phyloP scores from a whole-genome alignment of 1,139 yeast species.

The Yamadazyma diddensiae region DNA sequence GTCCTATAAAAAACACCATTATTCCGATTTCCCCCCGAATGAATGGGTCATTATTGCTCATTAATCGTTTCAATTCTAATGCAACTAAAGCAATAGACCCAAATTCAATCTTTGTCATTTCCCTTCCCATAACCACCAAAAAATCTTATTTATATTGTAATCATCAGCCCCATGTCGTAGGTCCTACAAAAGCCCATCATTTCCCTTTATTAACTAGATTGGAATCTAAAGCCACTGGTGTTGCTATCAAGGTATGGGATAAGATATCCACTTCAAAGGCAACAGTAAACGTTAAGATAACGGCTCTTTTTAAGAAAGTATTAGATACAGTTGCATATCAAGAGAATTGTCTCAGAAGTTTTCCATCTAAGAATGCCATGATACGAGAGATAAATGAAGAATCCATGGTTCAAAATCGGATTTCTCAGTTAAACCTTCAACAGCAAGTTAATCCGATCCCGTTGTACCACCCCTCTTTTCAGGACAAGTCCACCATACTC shows the following conservation, averaged over 20 bases:
- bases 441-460: slow-evolving; percentile 41
- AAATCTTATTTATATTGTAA: slow-evolving; percentile 59
- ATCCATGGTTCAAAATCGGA: slow-evolving; percentile 29
- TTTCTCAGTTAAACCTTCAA: slow-evolving; percentile 26
- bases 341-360: slow-evolving; percentile 49
- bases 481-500: slow-evolving; percentile 29
- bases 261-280: slow-evolving; percentile 39
- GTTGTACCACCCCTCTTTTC: slow-evolving; percentile 40
- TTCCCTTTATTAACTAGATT: slow-evolving; percentile 34
- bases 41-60: too few species aligned
- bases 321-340: slow-evolving; percentile 50
- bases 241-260: slow-evolving; percentile 46
- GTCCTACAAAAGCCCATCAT: slow-evolving; percentile 23
- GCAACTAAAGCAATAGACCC: slow-evolving; percentile 8
- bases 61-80: too few species aligned
- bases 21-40: too few species aligned
- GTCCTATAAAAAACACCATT: too few species aligned
- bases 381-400: slow-evolving; percentile 40
- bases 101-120: slow-evolving; percentile 46
- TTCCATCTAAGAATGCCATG: slow-evolving; percentile 49
- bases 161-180: slow-evolving; percentile 40
- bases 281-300: slow-evolving; percentile 38
- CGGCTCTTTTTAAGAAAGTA: slow-evolving; percentile 30
- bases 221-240: slow-evolving; percentile 35
- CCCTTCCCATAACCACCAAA: slow-evolving; percentile 59